Base-by-base conservation (phyloP, 345 rosid species). In the Hibiscus tridactylites region DNA sequence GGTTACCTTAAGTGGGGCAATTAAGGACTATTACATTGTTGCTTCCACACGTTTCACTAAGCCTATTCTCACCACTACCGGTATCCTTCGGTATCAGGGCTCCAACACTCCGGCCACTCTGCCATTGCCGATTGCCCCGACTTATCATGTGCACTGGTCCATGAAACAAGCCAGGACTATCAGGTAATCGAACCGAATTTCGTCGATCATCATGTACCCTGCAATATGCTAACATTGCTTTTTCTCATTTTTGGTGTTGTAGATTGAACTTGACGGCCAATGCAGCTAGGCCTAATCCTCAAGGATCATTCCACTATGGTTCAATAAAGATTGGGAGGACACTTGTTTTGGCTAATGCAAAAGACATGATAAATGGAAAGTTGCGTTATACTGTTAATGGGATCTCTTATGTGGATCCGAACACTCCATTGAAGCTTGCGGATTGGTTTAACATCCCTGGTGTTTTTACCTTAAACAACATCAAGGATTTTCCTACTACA, bases 261-360 rank as follows among this genome's bases (percentile, higher is more conserved):
- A 92, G 98, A 82, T 62, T 79, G 84, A 82, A 93, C 64, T 79
- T 91, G 83, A 90, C 97, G 12, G 96, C 97, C 68, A 94, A 88
- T 78, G 97, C 97, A 65, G 97, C 98, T 3, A 83, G 98, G 74
- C 97, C 97, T 12, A 94, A 94, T 71, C 98, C 97, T 4, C 98
- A 94, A 79, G 97, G 98, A 13, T 88, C 98, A 63, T 94, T 65
- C 84, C 98, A 87, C 46, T 91, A 94, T 44, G 89, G 90, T 4
- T 65, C 80, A 11, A 91, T 94, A 76, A 76, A 29, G 0, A 72
- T 90, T 37, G 61, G 5, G 26, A 53, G 62, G 49, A 69, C 85
- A 47, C 28, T 86, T 8, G 37, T 88, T 26, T 72, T 91, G 29
- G 87, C 84, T 37, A 91, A 88, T 61, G 56, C 80, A 46, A 75